phyloP scores from a whole-genome alignment of 495 filamentous ascomycete genomes.

The Aspergillus conjunctus region DNA sequence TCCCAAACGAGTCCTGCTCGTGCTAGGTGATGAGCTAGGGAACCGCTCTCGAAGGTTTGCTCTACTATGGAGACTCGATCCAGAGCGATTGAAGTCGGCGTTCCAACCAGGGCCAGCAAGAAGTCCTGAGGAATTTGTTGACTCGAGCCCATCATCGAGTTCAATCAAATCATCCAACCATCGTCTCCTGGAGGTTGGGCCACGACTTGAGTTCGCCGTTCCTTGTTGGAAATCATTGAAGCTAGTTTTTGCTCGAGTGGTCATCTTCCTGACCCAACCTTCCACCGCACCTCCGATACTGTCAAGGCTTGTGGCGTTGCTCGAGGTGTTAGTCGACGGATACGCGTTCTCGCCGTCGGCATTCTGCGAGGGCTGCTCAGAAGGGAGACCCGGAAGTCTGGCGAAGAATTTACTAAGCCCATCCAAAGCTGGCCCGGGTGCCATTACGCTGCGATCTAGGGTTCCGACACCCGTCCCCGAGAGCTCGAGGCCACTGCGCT shows the following conservation, averaged over 20 bases:
- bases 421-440: constrained; percentile 79
- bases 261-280: constrained; percentile 82
- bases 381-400: constrained; percentile 68
- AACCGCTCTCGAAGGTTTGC: constrained; percentile 26
- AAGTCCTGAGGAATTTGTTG: constrained; percentile 29
- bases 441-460: constrained; percentile 64
- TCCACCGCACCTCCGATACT: constrained; percentile 84
- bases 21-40: constrained; percentile 36
- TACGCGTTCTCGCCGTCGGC: constrained; percentile 44
- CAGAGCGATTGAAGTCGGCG: constrained; percentile 27
- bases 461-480: constrained; percentile 84
- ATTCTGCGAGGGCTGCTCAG: constrained; percentile 33
- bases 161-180: constrained; percentile 80
- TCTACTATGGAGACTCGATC: constrained; percentile 21
- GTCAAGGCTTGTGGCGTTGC: constrained; percentile 65
- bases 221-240: constrained; percentile 46
- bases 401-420: constrained; percentile 77
- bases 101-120: constrained; percentile 25
- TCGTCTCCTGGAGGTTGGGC: constrained; percentile 39
- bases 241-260: constrained; percentile 50
- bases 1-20: constrained; percentile 47
- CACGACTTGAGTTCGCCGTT: constrained; percentile 34
- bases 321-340: constrained; percentile 44
- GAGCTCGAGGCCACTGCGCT: constrained; percentile 53
- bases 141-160: constrained; percentile 63